These are phyloP conservation scores for Pestalotiopsis sp. DNA, from an alignment of 2,329 filamentous ascomycete species.

Conservation along the genomic window DNA sequence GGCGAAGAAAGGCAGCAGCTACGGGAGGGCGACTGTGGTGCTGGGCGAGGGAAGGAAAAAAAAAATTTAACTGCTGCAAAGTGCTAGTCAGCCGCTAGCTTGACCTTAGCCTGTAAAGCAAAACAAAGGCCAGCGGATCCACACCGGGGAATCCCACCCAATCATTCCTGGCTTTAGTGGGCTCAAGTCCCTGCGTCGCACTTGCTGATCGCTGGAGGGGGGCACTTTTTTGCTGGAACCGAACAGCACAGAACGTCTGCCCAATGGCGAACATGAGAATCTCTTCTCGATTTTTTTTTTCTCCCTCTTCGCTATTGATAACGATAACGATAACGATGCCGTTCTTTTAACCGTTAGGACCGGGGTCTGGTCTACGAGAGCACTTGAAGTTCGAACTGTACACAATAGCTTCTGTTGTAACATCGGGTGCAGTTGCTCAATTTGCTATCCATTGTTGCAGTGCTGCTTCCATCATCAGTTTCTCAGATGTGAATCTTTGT, in stretches of 20 bases:
- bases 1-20: slow-evolving; percentile 4
- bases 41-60: not conserved
- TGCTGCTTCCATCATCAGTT: too few species aligned
- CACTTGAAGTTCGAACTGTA: not conserved
- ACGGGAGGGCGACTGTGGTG: not conserved
- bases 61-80: slow-evolving; percentile 2
- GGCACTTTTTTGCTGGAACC: not conserved
- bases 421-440: not conserved
- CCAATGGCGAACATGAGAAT: not conserved
- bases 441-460: not conserved
- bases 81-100: slow-evolving; percentile 2
- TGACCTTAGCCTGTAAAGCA: not conserved
- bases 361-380: not conserved
- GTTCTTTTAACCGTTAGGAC: not conserved
- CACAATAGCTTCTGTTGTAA: not conserved
- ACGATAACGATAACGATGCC: not conserved
- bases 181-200: not conserved
- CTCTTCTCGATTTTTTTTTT: not conserved
- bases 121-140: not conserved
- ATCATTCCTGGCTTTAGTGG: not conserved
- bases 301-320: not conserved
- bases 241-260: not conserved
- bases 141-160: not conserved
- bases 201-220: not conserved
- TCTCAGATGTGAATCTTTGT: too few species aligned